A percentile compares a stretch with the other conserved stretches of the same genome.
Conservation (phyloP, 2,329 filamentous ascomycete genomes). For the Exophiala spinifera region DNA sequence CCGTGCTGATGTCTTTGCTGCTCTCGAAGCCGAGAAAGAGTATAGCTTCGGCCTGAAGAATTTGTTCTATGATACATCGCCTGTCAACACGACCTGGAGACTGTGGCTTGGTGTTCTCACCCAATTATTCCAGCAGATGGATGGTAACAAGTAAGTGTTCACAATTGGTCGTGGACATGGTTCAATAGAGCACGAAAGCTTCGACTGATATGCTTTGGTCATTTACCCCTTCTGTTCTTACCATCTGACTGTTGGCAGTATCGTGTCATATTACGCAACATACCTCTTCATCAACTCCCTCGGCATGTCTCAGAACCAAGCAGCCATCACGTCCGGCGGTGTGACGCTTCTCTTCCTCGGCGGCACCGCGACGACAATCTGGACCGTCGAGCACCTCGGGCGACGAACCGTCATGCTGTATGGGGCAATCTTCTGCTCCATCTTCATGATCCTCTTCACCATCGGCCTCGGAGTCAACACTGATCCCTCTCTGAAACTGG, state of each 20-base stretch:
- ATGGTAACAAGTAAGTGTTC: constrained; percentile 10
- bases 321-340: constrained; percentile 19
- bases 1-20: constrained; percentile 12
- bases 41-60: constrained; percentile 19
- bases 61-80: constrained; percentile 17
- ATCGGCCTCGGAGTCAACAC: constrained; percentile 19
- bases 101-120: constrained; percentile 19
- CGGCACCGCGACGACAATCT: constrained; percentile 21
- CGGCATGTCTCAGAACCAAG: constrained; percentile 25
- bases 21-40: constrained; percentile 20
- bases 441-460: constrained; percentile 20
- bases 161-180: too few species aligned
- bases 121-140: constrained; percentile 22
- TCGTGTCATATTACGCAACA: constrained; percentile 21
- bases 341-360: constrained; percentile 19
- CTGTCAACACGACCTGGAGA: constrained; percentile 18
- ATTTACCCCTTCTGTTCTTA: background rate
- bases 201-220: too few species aligned
- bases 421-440: constrained; percentile 17
- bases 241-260: too few species aligned
- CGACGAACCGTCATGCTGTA: constrained; percentile 18
- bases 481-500: constrained; percentile 13
- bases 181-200: too few species aligned
- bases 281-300: constrained; percentile 27
- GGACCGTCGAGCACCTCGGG: constrained; percentile 17